Percentiles rank a stretch among this genome's conserved stretches.
Evolutionary conservation across 176 grass and related monocot species (phyloP).

Genomic region (Thalia dealbata): DNA sequence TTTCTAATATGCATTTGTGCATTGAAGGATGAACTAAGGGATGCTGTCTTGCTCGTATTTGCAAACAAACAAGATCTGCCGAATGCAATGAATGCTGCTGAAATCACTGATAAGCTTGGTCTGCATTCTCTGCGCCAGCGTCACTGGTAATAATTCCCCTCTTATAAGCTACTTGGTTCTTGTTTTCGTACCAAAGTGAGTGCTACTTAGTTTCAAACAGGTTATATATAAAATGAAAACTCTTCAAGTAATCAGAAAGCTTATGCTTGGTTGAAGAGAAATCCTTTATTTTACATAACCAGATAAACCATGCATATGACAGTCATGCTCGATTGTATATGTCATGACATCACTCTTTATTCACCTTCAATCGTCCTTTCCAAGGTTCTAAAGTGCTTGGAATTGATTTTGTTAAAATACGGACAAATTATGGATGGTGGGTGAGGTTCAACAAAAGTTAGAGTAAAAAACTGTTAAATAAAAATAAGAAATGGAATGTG

Average conservation of each 20-base stretch:
- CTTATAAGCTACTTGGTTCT: background rate
- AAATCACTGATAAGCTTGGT: conserved; percentile 8
- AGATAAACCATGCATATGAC: background rate
- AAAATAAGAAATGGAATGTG: no score
- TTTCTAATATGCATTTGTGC: background rate
- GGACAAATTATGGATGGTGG: no score
- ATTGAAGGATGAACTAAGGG: background rate
- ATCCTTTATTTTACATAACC: background rate
- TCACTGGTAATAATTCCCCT: background rate
- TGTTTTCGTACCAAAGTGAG: no score
- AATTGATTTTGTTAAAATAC: no score
- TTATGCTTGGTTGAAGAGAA: background rate
- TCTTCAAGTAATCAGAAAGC: background rate
- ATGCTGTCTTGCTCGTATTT: conserved; percentile 3
- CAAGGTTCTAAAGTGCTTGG: no score
- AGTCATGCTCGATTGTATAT: background rate
- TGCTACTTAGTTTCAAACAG: background rate
- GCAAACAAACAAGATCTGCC: conserved; percentile 9
- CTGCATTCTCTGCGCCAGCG: background rate
- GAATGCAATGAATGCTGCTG: conserved; percentile 13
- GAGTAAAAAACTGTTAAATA: no score
- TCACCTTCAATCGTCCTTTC: no score
- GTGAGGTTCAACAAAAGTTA: no score
- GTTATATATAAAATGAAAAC: background rate
- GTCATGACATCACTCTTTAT: no score